phyloP scores from a whole-genome alignment of 202 grass and related monocot species.

The Zizania palustris region DNA sequence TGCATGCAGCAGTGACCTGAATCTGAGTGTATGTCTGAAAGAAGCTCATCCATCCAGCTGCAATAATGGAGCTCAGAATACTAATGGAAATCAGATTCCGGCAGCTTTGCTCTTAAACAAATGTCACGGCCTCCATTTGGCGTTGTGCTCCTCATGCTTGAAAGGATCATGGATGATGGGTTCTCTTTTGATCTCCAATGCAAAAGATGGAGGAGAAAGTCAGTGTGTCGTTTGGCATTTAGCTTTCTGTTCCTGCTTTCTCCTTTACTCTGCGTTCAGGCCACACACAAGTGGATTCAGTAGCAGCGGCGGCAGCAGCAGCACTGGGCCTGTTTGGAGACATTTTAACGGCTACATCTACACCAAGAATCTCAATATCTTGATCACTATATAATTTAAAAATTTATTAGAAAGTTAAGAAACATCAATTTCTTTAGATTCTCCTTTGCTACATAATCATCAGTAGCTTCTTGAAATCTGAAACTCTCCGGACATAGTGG shows the following conservation, averaged over 20 bases:
- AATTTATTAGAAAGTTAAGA: too few species aligned
- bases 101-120: neutral
- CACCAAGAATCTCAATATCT: too few species aligned
- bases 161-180: neutral
- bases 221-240: too few species aligned
- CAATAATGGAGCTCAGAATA: neutral
- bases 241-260: neutral
- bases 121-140: neutral
- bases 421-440: too few species aligned
- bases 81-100: neutral
- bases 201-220: neutral
- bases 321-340: too few species aligned
- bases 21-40: neutral
- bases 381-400: too few species aligned
- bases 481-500: too few species aligned
- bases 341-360: too few species aligned
- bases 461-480: too few species aligned
- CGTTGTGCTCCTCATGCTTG: neutral
- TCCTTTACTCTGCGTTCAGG: neutral
- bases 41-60: neutral
- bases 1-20: neutral
- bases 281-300: neutral
- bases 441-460: too few species aligned
- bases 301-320: neutral
- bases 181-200: neutral